Conservation (phyloP, 345 rosid species). For the Pistacia integerrima region DNA sequence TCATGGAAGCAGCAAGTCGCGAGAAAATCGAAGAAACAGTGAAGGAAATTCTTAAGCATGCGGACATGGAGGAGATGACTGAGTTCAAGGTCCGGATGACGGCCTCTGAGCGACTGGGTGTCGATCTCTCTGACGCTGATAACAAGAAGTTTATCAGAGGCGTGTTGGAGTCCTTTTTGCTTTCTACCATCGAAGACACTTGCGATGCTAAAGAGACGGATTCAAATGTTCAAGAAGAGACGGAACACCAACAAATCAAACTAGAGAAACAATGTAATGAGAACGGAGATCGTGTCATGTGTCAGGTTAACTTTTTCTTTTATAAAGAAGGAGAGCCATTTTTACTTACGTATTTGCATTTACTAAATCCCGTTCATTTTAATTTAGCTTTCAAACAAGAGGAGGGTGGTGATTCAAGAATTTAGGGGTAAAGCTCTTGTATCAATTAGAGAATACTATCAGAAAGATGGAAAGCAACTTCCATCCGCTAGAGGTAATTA, state of each 20-base stretch:
- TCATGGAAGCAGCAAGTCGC: slow-evolving; percentile 38
- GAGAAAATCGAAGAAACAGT: slow-evolving; percentile 61
- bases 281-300: slow-evolving; percentile 49
- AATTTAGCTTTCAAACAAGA: slow-evolving; percentile 62
- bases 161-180: slow-evolving; percentile 62
- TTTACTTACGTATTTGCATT: not conserved
- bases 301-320: slow-evolving; percentile 43
- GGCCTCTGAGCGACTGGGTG: slow-evolving; percentile 56
- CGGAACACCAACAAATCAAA: slow-evolving; percentile 16
- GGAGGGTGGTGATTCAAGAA: slow-evolving; percentile 47
- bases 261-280: slow-evolving; percentile 24
- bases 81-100: slow-evolving; percentile 71
- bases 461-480: slow-evolving; percentile 46
- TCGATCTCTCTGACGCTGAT: slow-evolving; percentile 49
- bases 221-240: slow-evolving; percentile 10
- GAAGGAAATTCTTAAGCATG: slow-evolving; percentile 45
- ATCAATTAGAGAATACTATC: slow-evolving; percentile 52
- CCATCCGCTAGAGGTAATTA: slow-evolving; percentile 52
- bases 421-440: slow-evolving; percentile 48
- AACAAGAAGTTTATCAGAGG: slow-evolving; percentile 53
- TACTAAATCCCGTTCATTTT: slow-evolving; percentile 14
- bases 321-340: not conserved
- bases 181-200: slow-evolving; percentile 34
- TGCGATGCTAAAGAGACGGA: slow-evolving; percentile 18
- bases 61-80: slow-evolving; percentile 64